Evolutionary conservation across 768 basidiomycete species (phyloP), one percentile per base, ranked within the genome.

Genomic region (Serendipita indica): DNA sequence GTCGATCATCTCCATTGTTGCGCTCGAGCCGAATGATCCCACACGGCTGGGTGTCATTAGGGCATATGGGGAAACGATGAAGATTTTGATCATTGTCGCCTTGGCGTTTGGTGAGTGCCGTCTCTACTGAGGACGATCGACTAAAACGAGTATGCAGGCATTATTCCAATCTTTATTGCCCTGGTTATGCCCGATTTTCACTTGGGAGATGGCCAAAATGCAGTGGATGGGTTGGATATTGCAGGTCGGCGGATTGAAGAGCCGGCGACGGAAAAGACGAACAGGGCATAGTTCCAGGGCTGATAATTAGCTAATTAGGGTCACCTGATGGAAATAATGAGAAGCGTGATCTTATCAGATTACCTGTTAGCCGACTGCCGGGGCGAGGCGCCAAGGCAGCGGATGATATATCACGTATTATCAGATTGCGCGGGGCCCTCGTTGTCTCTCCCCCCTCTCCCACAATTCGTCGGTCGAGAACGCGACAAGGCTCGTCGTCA

Each of bases 151-250:
- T 37, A 37, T 37, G 35, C 0, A 43, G 49, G 49, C n/a, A 27
- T 84, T 52, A 64, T 84, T 0, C 84, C 85, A 5, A 69, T 86
- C 58, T 43, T 79, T 30, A 72, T 81, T 60, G 69, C 83, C 1
- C 69, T 84, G 63, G 69, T 79, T 58, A 81, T 84, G 72, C 78
- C 79, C 13, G 72, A 86, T 64, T 82, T 79, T 75, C 75, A 78
- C 61, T 79, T 90, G 54, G 80, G 81, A 14, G 79, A 84, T 63
- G 72, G 70, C 39, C 86, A 88, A 68, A 88, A 86, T 66, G 82
- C 84, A 0, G 76, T 83, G 13, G 83, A 54, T 27, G 49, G 49
- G 10, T 33, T 54, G 25, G 49, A 54, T 28, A 54, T 54, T 27
- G 30, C 49, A 4, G 49, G 49, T n/a, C 35, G 35, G n/a, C 10